These are phyloP conservation scores for Pichia occidentalis DNA, from an alignment of 805 yeast species.

Conservation along the genomic window DNA sequence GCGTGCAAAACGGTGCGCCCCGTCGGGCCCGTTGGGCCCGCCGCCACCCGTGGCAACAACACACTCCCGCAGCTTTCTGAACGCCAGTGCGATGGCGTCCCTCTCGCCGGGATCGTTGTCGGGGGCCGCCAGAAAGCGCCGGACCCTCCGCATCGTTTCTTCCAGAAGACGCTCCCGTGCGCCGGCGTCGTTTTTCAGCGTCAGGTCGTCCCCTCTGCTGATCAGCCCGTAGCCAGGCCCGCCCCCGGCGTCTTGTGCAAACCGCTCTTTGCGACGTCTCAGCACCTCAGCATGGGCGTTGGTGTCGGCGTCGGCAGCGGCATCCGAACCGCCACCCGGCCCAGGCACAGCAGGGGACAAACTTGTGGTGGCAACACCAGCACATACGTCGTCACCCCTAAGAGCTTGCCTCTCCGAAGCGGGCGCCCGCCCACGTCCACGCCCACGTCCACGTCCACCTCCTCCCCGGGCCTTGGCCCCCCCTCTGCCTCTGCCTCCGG, in stretches of 20 bases:
- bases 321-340: too few species aligned
- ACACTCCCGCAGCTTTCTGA: slow-evolving; percentile 52
- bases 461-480: too few species aligned
- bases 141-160: slow-evolving; percentile 28
- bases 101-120: slow-evolving; percentile 1
- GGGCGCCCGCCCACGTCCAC: too few species aligned
- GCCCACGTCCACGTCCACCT: too few species aligned
- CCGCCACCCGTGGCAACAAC: slow-evolving; percentile 26
- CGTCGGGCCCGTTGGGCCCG: slow-evolving; percentile 24
- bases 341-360: too few species aligned
- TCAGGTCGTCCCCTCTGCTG: slow-evolving; percentile 52
- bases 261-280: too few species aligned
- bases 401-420: too few species aligned
- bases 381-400: too few species aligned
- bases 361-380: too few species aligned
- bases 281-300: too few species aligned
- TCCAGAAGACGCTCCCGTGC: slow-evolving; percentile 38
- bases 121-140: slow-evolving; percentile 6
- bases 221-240: slow-evolving; percentile 42
- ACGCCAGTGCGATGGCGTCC: slow-evolving; percentile 32
- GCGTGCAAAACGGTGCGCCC: slow-evolving; percentile 35
- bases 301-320: too few species aligned
- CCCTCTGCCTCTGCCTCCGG: too few species aligned
- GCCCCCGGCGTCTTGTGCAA: slow-evolving; percentile 22
- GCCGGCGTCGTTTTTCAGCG: slow-evolving; percentile 38